Conservation (phyloP, 306 rosid species). For the Vigna nakashimae region DNA sequence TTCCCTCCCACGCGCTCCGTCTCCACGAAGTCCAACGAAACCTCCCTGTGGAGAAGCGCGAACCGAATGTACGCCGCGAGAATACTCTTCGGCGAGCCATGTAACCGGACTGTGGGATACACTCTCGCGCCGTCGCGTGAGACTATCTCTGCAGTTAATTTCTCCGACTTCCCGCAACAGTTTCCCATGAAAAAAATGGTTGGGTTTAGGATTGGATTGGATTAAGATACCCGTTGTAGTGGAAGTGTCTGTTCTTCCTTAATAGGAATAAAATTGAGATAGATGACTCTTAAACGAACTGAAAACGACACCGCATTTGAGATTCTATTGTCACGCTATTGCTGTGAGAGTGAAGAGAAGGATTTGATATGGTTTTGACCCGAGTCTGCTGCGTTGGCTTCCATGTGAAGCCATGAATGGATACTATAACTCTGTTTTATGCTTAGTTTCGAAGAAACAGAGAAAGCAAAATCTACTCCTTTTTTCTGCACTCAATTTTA, state of each 20-base stretch:
- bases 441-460: slow-evolving; percentile 40
- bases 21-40: slow-evolving; percentile 52
- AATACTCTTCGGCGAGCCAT: slow-evolving; percentile 66
- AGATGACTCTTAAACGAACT: slow-evolving; percentile 40
- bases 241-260: neutral
- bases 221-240: slow-evolving; percentile 16
- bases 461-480: neutral
- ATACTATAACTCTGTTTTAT: slow-evolving; percentile 23
- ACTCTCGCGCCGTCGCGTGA: slow-evolving; percentile 63
- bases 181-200: slow-evolving; percentile 59
- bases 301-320: slow-evolving; percentile 47
- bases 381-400: slow-evolving; percentile 14
- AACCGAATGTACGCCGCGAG: slow-evolving; percentile 73
- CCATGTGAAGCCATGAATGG: slow-evolving; percentile 21
- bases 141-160: slow-evolving; percentile 77
- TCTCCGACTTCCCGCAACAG: slow-evolving; percentile 58
- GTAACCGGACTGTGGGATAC: slow-evolving; percentile 59
- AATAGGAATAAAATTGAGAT: neutral
- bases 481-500: neutral
- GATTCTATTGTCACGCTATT: slow-evolving; percentile 18
- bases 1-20: slow-evolving; percentile 33
- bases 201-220: slow-evolving; percentile 18
- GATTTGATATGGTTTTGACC: neutral
- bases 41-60: slow-evolving; percentile 71
- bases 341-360: neutral